Conservation (phyloP, 495 filamentous ascomycete genomes). For the Penicillium roqueforti region DNA sequence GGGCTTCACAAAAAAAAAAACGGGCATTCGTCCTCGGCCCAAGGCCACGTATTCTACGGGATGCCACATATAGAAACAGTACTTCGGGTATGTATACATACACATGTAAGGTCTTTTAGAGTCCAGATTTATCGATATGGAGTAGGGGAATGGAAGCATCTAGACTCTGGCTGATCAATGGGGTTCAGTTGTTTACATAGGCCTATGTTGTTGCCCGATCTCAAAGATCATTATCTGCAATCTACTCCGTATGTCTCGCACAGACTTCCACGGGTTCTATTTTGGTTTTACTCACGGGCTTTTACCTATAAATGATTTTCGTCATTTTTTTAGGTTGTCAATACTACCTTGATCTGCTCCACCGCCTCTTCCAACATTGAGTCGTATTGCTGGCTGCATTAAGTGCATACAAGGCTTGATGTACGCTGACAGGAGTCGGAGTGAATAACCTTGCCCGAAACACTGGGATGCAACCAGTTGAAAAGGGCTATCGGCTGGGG, state of each 20-base stretch:
- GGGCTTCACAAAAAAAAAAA: neutral
- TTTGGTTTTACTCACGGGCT: neutral
- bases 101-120: slow-evolving; percentile 3
- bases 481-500: slow-evolving; percentile 3
- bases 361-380: slow-evolving; percentile 7
- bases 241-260: neutral
- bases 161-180: slow-evolving; percentile 6
- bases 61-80: neutral
- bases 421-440: slow-evolving; percentile 5
- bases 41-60: slow-evolving; percentile 4
- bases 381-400: too few species aligned
- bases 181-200: neutral
- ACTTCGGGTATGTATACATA: slow-evolving; percentile 14
- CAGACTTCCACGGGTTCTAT: neutral
- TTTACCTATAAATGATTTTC: neutral
- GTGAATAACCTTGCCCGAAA: slow-evolving; percentile 17
- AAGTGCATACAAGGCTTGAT: neutral
- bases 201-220: neutral
- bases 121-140: neutral
- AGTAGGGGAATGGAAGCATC: neutral
- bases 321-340: neutral
- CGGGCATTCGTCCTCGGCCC: neutral
- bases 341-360: neutral
- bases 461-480: neutral
- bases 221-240: neutral